phyloP scores from a whole-genome alignment of 331 rosid genomes.

The Prunus yedoensis region DNA sequence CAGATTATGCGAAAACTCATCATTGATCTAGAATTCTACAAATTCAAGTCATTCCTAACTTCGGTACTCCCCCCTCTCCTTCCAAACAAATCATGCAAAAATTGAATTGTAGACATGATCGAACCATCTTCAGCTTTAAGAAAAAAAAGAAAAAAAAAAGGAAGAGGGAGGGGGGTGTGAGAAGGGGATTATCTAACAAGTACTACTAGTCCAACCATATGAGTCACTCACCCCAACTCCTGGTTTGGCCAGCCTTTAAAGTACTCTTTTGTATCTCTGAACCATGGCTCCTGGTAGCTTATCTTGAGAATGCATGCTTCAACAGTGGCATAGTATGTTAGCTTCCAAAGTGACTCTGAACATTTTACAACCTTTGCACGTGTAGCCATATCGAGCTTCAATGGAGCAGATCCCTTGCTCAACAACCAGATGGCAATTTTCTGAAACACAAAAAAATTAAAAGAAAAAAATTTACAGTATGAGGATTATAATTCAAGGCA shows the following conservation, averaged over 20 bases:
- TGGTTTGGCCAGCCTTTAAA: conserved; percentile 91
- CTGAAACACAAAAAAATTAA: conserved; percentile 38
- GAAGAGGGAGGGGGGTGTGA: neutral
- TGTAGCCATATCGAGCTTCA: conserved; percentile 60
- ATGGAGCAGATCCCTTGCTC: conserved; percentile 50
- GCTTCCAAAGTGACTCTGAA: conserved; percentile 96
- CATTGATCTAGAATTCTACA: neutral
- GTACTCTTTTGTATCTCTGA: conserved; percentile 58
- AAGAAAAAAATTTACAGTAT: neutral
- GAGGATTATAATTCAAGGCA: neutral
- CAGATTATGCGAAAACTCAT: neutral
- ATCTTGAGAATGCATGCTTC: conserved; percentile 67
- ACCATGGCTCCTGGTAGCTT: conserved; percentile 72
- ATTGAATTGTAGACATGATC: neutral
- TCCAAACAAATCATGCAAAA: neutral
- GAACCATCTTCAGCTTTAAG: neutral
- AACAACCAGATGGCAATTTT: conserved; percentile 60
- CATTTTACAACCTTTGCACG: conserved; percentile 72
- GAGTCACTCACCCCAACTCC: conserved; percentile 70
- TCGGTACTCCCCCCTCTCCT: neutral
- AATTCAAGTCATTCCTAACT: neutral
- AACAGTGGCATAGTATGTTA: conserved; percentile 73
- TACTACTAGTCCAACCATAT: conserved; percentile 8
- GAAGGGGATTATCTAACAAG: conserved; percentile 6
- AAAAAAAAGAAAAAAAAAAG: neutral